Conservation (phyloP, 2,329 filamentous ascomycete species). For the Daldinia eschscholtzii region DNA sequence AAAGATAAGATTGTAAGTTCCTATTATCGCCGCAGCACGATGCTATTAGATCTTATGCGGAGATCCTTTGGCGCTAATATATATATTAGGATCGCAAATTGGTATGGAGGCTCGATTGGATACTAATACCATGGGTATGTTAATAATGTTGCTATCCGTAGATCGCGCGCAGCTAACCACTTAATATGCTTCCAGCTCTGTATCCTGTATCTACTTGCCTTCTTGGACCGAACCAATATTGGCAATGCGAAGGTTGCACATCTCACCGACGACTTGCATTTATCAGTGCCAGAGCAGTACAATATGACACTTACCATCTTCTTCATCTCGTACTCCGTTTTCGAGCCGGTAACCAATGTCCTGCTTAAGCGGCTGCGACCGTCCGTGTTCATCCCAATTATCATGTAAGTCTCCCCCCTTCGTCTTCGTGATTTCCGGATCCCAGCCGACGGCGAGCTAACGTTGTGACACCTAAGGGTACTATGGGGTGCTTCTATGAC, state of each 20-base stretch:
- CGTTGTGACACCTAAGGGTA: slow-evolving; percentile 57
- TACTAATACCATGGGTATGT: slow-evolving; percentile 55
- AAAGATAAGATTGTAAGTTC: slow-evolving; percentile 64
- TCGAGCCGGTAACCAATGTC: slow-evolving; percentile 83
- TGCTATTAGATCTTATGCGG: background rate
- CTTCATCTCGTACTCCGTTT: slow-evolving; percentile 86
- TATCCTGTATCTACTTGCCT: slow-evolving; percentile 79
- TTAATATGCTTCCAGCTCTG: slow-evolving; percentile 62
- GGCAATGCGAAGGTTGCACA: slow-evolving; percentile 73
- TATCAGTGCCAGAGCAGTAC: slow-evolving; percentile 72
- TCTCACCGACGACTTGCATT: slow-evolving; percentile 67
- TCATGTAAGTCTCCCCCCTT: slow-evolving; percentile 71
- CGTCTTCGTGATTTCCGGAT: slow-evolving; percentile 13
- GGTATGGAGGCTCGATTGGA: slow-evolving; percentile 52
- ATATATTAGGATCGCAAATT: slow-evolving; percentile 51
- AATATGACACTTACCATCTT: slow-evolving; percentile 84
- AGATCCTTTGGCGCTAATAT: slow-evolving; percentile 26
- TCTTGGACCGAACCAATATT: slow-evolving; percentile 82
- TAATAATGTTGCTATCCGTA: background rate
- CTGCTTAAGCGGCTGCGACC: slow-evolving; percentile 82
- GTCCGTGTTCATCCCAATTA: slow-evolving; percentile 82
- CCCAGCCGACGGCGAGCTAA: slow-evolving; percentile 41
- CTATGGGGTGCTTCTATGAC: slow-evolving; percentile 77
- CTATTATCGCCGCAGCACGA: background rate
- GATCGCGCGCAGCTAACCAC: slow-evolving; percentile 19